Conservation (phyloP, 75 land plant genomes). For the Ceratopteris richardii region DNA sequence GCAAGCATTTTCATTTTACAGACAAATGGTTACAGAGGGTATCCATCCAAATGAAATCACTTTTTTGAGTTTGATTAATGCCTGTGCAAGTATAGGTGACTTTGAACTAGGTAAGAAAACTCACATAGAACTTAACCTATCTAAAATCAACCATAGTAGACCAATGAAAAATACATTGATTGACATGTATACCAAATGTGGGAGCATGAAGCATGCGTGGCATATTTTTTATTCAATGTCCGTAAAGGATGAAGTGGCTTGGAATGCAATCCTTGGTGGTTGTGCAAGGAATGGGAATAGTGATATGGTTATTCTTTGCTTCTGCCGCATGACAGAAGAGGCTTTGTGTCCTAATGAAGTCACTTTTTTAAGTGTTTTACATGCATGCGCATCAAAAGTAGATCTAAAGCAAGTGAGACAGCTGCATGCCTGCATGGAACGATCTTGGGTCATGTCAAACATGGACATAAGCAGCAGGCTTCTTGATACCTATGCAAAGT, state of each 20-base stretch:
- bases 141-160: neutral
- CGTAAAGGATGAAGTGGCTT: conserved; percentile 42
- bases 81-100: conserved; percentile 25
- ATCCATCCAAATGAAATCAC: conserved; percentile 29
- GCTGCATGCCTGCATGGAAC: conserved; percentile 33
- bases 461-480: conserved; percentile 28
- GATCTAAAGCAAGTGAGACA: conserved; percentile 15
- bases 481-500: conserved; percentile 59
- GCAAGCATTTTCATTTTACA: conserved; percentile 27
- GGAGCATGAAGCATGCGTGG: conserved; percentile 16
- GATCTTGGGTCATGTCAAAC: conserved; percentile 19
- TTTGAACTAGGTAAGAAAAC: conserved; percentile 24
- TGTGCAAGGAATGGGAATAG: conserved; percentile 20
- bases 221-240: conserved; percentile 44
- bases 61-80: conserved; percentile 27
- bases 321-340: conserved; percentile 9
- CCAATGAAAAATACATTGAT: conserved; percentile 55
- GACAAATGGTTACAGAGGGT: conserved; percentile 11
- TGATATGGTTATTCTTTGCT: conserved; percentile 15
- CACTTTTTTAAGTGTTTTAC: conserved; percentile 33
- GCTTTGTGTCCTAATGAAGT: conserved; percentile 30
- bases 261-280: conserved; percentile 52
- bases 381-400: conserved; percentile 42
- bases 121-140: conserved; percentile 10
- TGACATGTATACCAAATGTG: conserved; percentile 23